phyloP scores from a whole-genome alignment of 2,329 filamentous ascomycete genomes.

The Claviceps lovelessii region DNA sequence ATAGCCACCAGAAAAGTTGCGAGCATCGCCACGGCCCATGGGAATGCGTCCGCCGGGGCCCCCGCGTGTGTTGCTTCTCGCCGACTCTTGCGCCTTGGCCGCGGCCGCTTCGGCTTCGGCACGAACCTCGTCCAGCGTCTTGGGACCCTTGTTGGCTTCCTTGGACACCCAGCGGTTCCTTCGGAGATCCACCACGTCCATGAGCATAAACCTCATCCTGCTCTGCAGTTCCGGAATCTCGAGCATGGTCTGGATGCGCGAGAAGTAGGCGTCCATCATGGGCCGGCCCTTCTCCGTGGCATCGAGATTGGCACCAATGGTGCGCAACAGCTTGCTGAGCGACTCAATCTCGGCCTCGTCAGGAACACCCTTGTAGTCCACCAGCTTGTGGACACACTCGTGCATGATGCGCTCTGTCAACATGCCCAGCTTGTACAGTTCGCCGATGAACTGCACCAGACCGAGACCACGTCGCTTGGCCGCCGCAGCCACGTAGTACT shows the following conservation, averaged over 20 bases:
- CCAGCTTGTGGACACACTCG: slow-evolving; percentile 91
- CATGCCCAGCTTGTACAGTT: slow-evolving; percentile 98
- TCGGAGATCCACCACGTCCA: slow-evolving; percentile 84
- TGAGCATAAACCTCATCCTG: slow-evolving; percentile 88
- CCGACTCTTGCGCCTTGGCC: slow-evolving; percentile 66
- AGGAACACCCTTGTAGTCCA: slow-evolving; percentile 84
- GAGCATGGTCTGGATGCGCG: slow-evolving; percentile 69
- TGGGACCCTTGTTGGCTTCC: slow-evolving; percentile 84
- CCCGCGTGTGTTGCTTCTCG: slow-evolving; percentile 48
- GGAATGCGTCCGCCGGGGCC: slow-evolving; percentile 50
- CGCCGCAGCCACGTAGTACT: slow-evolving; percentile 87
- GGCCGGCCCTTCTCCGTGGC: slow-evolving; percentile 64
- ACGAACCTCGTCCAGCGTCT: slow-evolving; percentile 88
- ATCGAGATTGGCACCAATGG: slow-evolving; percentile 81
- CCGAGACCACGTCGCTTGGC: slow-evolving; percentile 94
- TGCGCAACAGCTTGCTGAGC: slow-evolving; percentile 79
- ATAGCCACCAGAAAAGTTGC: slow-evolving; percentile 64
- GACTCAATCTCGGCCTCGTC: slow-evolving; percentile 96
- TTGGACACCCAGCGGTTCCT: slow-evolving; percentile 68
- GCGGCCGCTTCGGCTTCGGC: slow-evolving; percentile 67
- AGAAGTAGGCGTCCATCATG: slow-evolving; percentile 90
- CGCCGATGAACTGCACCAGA: slow-evolving; percentile 97
- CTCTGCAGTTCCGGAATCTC: slow-evolving; percentile 69
- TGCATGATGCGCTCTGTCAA: slow-evolving; percentile 99
- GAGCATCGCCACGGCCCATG: slow-evolving; percentile 72